These are phyloP conservation scores for Lablab purpureus DNA, from an alignment of 306 rosid genomes.

Conservation along the genomic window DNA sequence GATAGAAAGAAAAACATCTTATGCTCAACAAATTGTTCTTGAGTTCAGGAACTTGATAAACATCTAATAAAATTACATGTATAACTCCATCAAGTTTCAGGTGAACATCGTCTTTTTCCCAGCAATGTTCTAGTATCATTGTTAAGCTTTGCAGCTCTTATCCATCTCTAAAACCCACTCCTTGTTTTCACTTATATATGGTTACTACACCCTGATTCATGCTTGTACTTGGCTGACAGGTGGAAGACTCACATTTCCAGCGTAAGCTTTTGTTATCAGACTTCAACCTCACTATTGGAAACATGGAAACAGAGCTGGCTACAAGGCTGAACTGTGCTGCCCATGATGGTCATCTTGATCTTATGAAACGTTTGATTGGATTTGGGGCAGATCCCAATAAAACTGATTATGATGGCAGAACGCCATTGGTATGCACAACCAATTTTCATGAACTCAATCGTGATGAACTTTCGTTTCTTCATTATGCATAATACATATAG, in stretches of 20 bases:
- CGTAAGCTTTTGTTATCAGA: slow-evolving; percentile 69
- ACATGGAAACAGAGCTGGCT: slow-evolving; percentile 62
- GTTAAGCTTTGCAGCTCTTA: no score
- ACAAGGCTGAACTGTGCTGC: slow-evolving; percentile 67
- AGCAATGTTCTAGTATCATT: no score
- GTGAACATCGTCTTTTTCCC: no score
- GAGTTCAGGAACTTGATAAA: no score
- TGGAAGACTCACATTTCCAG: slow-evolving; percentile 53
- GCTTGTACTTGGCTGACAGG: slow-evolving; percentile 49
- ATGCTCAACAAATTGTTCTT: no score
- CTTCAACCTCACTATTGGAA: slow-evolving; percentile 55
- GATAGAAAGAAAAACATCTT: no score
- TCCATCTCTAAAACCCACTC: no score
- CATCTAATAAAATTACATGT: no score
- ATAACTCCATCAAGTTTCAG: no score
- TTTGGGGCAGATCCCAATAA: slow-evolving; percentile 74
- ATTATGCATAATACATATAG: no score
- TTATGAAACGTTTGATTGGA: slow-evolving; percentile 60
- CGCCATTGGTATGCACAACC: slow-evolving; percentile 65
- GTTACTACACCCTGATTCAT: no score
- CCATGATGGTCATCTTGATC: slow-evolving; percentile 58
- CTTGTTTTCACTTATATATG: no score
- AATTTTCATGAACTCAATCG: neutral
- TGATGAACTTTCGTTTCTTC: neutral
- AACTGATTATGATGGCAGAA: slow-evolving; percentile 73